Evolutionary conservation across 257 asterid genomes (phyloP).

Genomic region (Misopates orontium): DNA sequence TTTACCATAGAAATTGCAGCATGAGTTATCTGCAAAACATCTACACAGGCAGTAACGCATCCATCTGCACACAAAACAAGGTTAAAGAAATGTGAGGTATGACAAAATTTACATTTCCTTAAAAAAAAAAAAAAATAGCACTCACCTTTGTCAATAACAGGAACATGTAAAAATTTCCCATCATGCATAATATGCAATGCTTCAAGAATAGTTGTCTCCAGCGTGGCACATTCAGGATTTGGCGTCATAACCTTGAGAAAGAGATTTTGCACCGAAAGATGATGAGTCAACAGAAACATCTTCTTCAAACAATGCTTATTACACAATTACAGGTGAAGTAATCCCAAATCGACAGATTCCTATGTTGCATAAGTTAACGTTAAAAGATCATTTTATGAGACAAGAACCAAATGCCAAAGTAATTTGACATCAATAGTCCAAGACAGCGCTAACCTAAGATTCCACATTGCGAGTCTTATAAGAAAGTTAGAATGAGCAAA

Average conservation of each 20-base stretch:
- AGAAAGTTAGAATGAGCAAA: not conserved
- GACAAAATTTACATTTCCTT: not conserved
- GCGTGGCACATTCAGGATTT: conserved; percentile 80
- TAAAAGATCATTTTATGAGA: not conserved
- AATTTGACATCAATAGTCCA: conserved; percentile 12
- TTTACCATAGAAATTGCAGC: conserved; percentile 89
- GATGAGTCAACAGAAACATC: conserved; percentile 27
- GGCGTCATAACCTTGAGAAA: conserved; percentile 80
- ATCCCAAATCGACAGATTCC: not conserved
- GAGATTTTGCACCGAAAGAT: conserved; percentile 22
- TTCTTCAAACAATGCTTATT: conserved; percentile 18
- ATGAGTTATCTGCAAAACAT: conserved; percentile 91
- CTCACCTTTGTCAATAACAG: conserved; percentile 82
- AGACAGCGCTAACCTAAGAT: conserved; percentile 12
- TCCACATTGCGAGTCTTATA: not conserved
- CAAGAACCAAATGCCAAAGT: not conserved
- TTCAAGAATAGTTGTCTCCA: conserved; percentile 83
- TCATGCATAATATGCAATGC: conserved; percentile 95
- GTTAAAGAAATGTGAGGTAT: not conserved
- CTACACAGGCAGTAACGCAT: conserved; percentile 61
- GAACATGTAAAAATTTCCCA: conserved; percentile 84
- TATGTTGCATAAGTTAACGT: not conserved
- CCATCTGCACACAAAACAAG: conserved; percentile 65
- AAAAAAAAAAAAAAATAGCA: conserved; percentile 25
- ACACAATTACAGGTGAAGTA: not conserved